Base-by-base conservation (phyloP, 2,329 filamentous ascomycete genomes). In the Colletotrichum sp. region DNA sequence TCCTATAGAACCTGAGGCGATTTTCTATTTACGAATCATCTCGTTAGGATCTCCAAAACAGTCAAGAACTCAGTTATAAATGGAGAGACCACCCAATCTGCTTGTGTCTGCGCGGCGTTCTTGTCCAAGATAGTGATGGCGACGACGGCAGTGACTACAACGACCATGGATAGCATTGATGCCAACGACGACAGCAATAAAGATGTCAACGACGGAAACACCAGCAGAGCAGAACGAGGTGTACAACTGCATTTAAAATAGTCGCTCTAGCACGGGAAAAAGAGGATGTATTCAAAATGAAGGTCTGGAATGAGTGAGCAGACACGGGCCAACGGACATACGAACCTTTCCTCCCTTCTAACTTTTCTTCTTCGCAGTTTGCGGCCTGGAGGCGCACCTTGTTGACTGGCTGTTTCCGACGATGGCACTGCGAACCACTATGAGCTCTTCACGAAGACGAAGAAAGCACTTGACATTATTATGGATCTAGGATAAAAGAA, bases 171-270 rank as follows among this genome's bases (percentile, higher is more conserved):
- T 16, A 2, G 34, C 16, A 36, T 1, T 36, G 6, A 36, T 36
- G 7, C 34, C 7, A 36, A 44, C 9, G 39, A n/a, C 39, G 18
- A n/a, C 18, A 4, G 1, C 18, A n/a, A 18, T 18, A 16, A n/a
- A n/a, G 9, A 12, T 12, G 1, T 10, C 4, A 44, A 44, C 39
- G 9, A 12, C 3, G 18, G 4, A n/a, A n/a, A 12, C 9, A 12
- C 3, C 2, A n/a, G 39, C 6, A 49, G 8, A 49, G 5, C 5
- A 49, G 39, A 49, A 6, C 2, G 6, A n/a, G 6, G 9, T 7
- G 18, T n/a, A 2, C 18, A 44, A 12, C 0, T 1, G 1, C 39
- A 4, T 6, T n/a, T 3, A 6, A n/a, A 6, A 2, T 6, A 44
- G 39, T 44, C 3, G 4, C 18, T n/a, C 18, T 39, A n/a, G 39